A percentile compares a stretch with the other conserved stretches of the same genome.
Conservation (phyloP, 129 eudicot species). For the Tagetes erecta region DNA sequence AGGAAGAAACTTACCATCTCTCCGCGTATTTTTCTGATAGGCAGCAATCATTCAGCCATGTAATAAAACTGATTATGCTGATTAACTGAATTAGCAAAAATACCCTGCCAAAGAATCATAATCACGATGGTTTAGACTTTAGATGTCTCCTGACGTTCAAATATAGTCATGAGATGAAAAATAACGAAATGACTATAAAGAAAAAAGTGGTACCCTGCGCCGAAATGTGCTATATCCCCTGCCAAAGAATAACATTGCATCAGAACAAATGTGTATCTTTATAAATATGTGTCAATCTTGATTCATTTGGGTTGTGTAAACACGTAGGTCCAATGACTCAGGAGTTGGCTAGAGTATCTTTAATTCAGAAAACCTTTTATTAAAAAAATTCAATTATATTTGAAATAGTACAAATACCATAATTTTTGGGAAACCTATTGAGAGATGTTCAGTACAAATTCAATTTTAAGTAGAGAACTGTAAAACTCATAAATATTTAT, state of each 20-base stretch:
- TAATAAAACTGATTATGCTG: conserved; percentile 77
- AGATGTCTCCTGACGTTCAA: conserved; percentile 10
- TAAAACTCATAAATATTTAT: too few species aligned
- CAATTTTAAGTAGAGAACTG: too few species aligned
- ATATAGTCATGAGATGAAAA: conserved; percentile 9
- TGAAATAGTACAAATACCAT: neutral
- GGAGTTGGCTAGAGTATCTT: neutral
- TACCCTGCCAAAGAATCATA: conserved; percentile 53
- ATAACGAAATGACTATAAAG: neutral
- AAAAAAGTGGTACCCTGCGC: conserved; percentile 68
- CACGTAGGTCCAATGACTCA: too few species aligned
- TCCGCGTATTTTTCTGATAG: conserved; percentile 68
- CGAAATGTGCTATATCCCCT: conserved; percentile 88
- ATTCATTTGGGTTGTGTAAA: neutral
- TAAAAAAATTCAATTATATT: neutral
- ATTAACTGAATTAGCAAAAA: conserved; percentile 75
- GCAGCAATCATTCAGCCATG: conserved; percentile 71
- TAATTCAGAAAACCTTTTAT: neutral
- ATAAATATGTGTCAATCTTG: neutral
- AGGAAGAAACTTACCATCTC: conserved; percentile 50
- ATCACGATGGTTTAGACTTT: neutral
- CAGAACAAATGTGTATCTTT: conserved; percentile 7
- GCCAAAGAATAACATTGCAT: conserved; percentile 32
- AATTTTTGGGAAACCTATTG: neutral
- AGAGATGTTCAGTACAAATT: too few species aligned